phyloP scores from a whole-genome alignment of 2,329 filamentous ascomycete species.

The Penicillium hordei region DNA sequence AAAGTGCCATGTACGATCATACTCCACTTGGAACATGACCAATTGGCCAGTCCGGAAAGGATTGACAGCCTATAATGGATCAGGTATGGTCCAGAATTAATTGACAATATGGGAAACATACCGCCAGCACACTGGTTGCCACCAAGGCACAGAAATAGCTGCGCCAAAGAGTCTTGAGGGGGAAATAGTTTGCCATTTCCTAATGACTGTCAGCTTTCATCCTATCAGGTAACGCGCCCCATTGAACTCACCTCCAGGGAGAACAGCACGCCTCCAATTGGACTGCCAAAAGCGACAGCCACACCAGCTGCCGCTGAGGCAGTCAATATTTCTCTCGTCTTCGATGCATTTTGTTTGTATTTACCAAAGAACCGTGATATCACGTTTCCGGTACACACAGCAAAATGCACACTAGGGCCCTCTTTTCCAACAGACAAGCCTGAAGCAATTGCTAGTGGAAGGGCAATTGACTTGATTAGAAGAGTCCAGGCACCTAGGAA shows the following conservation, averaged over 20 bases:
- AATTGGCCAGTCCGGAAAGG: constrained; percentile 95
- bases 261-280: constrained; percentile 94
- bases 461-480: constrained; percentile 86
- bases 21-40: constrained; percentile 98
- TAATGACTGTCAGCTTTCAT: constrained; percentile 27
- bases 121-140: constrained; percentile 83
- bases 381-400: constrained; percentile 95
- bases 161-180: constrained; percentile 94
- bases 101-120: constrained; percentile 35
- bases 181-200: constrained; percentile 96
- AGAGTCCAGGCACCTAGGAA: constrained; percentile 91
- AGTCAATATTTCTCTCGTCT: constrained; percentile 91
- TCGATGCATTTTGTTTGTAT: constrained; percentile 86
- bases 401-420: constrained; percentile 97
- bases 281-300: constrained; percentile 93
- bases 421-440: constrained; percentile 95
- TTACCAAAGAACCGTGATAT: constrained; percentile 91
- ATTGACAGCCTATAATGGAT: constrained; percentile 71
- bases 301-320: constrained; percentile 94
- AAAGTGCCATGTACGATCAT: constrained; percentile 96
- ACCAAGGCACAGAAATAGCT: constrained; percentile 98
- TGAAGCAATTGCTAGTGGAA: constrained; percentile 90
- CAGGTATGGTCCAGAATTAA: constrained; percentile 3
- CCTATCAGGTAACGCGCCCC: neutral
- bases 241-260: constrained; percentile 67